Evolutionary conservation across 768 basidiomycete genomes (phyloP).

Genomic region (Glaciozyma antarctica): DNA sequence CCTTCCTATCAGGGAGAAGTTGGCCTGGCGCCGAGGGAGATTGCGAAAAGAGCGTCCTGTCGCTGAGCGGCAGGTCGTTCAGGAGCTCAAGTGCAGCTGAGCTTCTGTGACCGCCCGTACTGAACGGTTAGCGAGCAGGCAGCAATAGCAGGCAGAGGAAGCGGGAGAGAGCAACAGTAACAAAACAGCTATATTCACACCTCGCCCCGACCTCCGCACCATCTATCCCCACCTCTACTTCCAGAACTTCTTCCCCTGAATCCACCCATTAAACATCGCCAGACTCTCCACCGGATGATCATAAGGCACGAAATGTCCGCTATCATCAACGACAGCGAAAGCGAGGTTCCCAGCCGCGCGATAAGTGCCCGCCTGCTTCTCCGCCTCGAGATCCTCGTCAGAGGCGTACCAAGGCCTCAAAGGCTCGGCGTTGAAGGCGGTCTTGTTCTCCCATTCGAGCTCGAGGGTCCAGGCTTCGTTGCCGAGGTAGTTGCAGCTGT

Average conservation of each 20-base stretch:
- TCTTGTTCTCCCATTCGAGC: slow-evolving; percentile 54
- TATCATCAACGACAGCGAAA: slow-evolving; percentile 31
- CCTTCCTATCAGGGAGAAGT: no score
- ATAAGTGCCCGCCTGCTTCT: slow-evolving; percentile 27
- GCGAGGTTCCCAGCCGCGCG: slow-evolving; percentile 27
- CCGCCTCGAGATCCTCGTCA: neutral
- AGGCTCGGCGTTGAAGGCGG: slow-evolving; percentile 47
- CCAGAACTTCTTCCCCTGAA: neutral
- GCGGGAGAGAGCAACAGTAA: neutral
- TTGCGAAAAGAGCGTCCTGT: no score
- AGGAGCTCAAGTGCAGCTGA: no score
- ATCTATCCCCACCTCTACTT: slow-evolving; percentile 5
- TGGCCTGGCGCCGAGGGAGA: no score
- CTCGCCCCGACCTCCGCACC: neutral
- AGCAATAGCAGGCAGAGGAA: no score
- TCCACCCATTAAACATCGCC: slow-evolving; percentile 27
- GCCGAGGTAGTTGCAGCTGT: slow-evolving; percentile 62
- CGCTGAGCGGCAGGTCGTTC: no score
- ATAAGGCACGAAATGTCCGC: slow-evolving; percentile 33
- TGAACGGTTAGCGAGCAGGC: no score
- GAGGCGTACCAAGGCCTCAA: slow-evolving; percentile 25
- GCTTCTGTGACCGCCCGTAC: no score
- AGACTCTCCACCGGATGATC: slow-evolving; percentile 30
- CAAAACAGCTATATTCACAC: slow-evolving; percentile 36
- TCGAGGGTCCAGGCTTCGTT: slow-evolving; percentile 65